Base-by-base conservation (phyloP, 768 basidiomycete species). In the Boletus subcaerulescens region DNA sequence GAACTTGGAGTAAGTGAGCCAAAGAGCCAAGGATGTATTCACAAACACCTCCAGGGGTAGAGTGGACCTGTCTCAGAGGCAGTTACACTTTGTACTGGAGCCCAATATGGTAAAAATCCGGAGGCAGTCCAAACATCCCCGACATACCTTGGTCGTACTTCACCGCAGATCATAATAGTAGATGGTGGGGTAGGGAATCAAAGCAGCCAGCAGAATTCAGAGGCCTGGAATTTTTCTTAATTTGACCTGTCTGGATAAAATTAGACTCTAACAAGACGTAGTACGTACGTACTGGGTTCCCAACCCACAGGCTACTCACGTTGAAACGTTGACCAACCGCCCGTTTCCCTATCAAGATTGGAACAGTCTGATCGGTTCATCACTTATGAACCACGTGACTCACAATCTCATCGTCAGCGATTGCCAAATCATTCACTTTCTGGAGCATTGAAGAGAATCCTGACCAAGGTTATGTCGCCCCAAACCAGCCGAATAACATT, bases 381-480 rank as follows among this genome's bases (percentile, higher is more conserved):
- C 20, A 15, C 41, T 26, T 46, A 14, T 13, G 6, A 36, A 38
- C 11, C 33, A 41, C 18, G 24, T 36, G 40, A 2, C 32, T 17
- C 45, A 17, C 26, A n/a, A 45, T 48, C 26, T 40, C n/a, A 48
- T 60, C 32, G 14, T 59, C 26, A 60, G 26, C 26, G 29, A 22
- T 49, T 17, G 5, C 32, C 33, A 36, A 3, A 22, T 22, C 22
- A 22, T 22, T 22, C 22, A 22, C 42, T 8, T 14, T 24, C 9
- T 58, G 29, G 17, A 11, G 8, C 26, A 6, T 44, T 3, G 14
- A 35, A 8, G 35, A 14, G 22, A 20, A 47, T 52, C 22, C 22
- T 22, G 22, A 22, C 22, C 22, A 22, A 22, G 22, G 22, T 22
- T 22, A 22, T 22, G 22, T 22, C 22, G 22, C 22, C 22, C 3